Evolutionary conservation across 2,329 filamentous ascomycete species (phyloP).

Genomic region (Arachnopeziza araneosa): DNA sequence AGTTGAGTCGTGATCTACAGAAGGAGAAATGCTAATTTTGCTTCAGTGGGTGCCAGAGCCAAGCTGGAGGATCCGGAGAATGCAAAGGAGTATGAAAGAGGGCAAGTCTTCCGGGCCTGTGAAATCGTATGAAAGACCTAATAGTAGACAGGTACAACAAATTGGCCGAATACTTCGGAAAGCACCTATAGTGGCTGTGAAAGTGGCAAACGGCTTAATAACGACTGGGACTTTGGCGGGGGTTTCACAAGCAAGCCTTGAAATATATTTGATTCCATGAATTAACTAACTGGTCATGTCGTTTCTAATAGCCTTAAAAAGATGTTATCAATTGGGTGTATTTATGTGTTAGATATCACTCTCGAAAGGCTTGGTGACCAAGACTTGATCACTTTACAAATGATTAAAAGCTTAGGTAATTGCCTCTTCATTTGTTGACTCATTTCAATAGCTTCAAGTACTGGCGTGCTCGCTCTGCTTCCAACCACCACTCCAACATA

Average conservation of each 20-base stretch:
- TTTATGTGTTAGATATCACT: too few relatives aligned
- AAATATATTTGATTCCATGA: too few relatives aligned
- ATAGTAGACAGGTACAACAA: not conserved
- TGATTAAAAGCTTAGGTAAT: not conserved
- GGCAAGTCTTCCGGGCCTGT: conserved; percentile 30
- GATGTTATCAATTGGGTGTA: too few relatives aligned
- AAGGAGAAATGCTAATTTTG: conserved; percentile 40
- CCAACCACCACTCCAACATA: not conserved
- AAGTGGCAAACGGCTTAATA: too few relatives aligned
- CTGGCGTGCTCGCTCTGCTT: not conserved
- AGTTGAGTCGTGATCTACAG: conserved; percentile 30
- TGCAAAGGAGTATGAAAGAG: conserved; percentile 41
- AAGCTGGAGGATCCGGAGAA: conserved; percentile 41
- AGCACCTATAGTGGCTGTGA: too few relatives aligned
- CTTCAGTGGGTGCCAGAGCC: conserved; percentile 42
- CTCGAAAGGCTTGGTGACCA: too few relatives aligned
- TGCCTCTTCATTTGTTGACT: not conserved
- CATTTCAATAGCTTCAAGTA: not conserved
- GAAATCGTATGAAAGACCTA: not conserved
- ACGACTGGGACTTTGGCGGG: too few relatives aligned
- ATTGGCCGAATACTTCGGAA: not conserved
- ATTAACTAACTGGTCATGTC: too few relatives aligned
- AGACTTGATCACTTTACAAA: not conserved
- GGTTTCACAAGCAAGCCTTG: too few relatives aligned
- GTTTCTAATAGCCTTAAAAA: too few relatives aligned